Percentiles rank a stretch among this genome's conserved stretches.
phyloP scores from a whole-genome alignment of 257 asterid genomes.

The Solanum acaule region DNA sequence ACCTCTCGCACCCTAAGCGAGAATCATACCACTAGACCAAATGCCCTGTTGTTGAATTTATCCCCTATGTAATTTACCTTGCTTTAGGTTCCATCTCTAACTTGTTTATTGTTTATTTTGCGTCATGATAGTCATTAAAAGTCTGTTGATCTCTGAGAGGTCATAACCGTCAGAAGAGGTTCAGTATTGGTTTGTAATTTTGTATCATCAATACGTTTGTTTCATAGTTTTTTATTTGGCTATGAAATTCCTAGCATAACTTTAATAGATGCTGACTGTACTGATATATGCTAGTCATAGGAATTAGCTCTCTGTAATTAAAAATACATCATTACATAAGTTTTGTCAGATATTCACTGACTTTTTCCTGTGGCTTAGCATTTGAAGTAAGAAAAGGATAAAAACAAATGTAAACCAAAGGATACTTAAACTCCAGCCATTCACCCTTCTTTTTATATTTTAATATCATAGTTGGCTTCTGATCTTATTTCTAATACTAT shows the following conservation, averaged over 20 bases:
- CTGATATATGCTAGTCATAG: neutral
- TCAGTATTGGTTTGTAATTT: too few relatives aligned
- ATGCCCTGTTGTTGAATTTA: constrained; percentile 23
- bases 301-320: neutral
- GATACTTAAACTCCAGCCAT: neutral
- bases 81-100: neutral
- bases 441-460: neutral
- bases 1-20: constrained; percentile 92
- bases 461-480: too few relatives aligned
- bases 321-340: neutral
- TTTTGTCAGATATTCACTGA: neutral
- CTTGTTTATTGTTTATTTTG: neutral
- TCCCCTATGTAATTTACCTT: neutral
- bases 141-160: neutral
- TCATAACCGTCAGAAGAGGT: too few relatives aligned
- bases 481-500: too few relatives aligned
- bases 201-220: too few relatives aligned
- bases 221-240: too few relatives aligned
- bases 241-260: too few relatives aligned
- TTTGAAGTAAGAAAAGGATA: neutral
- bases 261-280: too few relatives aligned
- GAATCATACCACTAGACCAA: constrained; percentile 83
- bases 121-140: neutral
- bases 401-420: neutral
- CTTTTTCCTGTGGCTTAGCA: neutral